These are phyloP conservation scores for Aspergillus aculeatus DNA, from an alignment of 2,329 filamentous ascomycete genomes.

Conservation along the genomic window DNA sequence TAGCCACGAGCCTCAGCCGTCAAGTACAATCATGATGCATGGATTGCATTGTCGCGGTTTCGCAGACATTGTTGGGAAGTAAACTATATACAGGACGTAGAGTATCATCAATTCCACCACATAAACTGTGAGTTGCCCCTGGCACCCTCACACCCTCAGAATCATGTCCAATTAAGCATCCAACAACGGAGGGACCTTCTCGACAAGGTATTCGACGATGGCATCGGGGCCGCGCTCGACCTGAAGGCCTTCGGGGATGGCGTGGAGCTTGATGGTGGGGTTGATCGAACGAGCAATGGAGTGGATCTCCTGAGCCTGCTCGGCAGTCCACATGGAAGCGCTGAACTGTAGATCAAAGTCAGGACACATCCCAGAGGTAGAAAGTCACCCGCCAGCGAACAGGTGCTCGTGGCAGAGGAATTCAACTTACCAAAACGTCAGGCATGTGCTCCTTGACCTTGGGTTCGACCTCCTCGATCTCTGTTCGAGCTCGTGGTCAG, in stretches of 20 bases:
- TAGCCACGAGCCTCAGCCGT: too few species aligned
- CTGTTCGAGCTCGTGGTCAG: slow-evolving; percentile 19
- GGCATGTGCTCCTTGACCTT: slow-evolving; percentile 55
- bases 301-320: slow-evolving; percentile 40
- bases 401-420: neutral
- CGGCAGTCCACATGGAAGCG: slow-evolving; percentile 58
- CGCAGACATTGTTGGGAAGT: neutral
- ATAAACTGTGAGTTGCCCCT: neutral
- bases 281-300: slow-evolving; percentile 37
- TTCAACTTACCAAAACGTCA: slow-evolving; percentile 52
- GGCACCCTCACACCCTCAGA: neutral
- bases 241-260: slow-evolving; percentile 44
- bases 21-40: neutral
- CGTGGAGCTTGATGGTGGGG: slow-evolving; percentile 44
- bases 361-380: slow-evolving; percentile 1
- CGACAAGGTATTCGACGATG: slow-evolving; percentile 43
- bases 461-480: slow-evolving; percentile 55
- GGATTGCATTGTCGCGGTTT: neutral
- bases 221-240: slow-evolving; percentile 44
- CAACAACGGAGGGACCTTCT: slow-evolving; percentile 42
- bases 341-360: slow-evolving; percentile 52
- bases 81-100: neutral
- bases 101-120: neutral
- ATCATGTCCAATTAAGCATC: slow-evolving; percentile 19
- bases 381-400: neutral